A percentile compares a stretch with the other conserved stretches of the same genome.
Conservation (phyloP, 345 rosid species). For the Barbarea vulgaris region DNA sequence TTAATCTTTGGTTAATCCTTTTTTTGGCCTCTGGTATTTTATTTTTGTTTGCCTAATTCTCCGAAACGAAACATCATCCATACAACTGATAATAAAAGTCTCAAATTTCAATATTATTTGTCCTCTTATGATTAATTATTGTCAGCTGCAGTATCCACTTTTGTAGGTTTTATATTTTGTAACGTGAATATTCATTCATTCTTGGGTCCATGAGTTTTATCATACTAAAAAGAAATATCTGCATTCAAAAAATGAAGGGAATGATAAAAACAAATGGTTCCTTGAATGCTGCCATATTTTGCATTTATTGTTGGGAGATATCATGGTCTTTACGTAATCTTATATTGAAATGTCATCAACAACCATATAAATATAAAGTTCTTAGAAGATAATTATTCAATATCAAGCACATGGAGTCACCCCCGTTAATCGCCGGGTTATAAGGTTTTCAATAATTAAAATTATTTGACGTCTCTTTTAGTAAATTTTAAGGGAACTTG, state of each 20-base stretch:
- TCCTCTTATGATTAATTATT: conserved; percentile 4
- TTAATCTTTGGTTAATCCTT: conserved; percentile 14
- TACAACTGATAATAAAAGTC: conserved; percentile 31
- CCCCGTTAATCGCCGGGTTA: conserved; percentile 29
- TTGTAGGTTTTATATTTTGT: background rate
- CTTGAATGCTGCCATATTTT: conserved; percentile 7
- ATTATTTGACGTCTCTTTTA: conserved; percentile 7
- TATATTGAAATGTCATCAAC: conserved; percentile 10
- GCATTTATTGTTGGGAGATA: conserved; percentile 18
- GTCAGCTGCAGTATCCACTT: conserved; percentile 20
- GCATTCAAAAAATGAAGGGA: conserved; percentile 29
- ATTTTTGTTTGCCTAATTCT: conserved; percentile 14
- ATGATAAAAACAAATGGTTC: conserved; percentile 3
- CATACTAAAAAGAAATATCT: conserved; percentile 14
- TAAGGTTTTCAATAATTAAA: conserved; percentile 2
- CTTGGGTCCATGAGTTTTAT: background rate
- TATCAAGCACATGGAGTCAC: conserved; percentile 34
- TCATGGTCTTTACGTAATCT: conserved; percentile 27
- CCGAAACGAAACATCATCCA: conserved; percentile 18
- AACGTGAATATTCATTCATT: conserved; percentile 11
- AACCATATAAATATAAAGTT: background rate
- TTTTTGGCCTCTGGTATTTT: conserved; percentile 20
- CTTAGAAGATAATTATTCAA: background rate
- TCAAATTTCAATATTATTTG: conserved; percentile 10
- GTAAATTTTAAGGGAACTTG: background rate